Conservation (phyloP, 1,284 basidiomycete species). For the Cryptococcus jaspeensis region DNA sequence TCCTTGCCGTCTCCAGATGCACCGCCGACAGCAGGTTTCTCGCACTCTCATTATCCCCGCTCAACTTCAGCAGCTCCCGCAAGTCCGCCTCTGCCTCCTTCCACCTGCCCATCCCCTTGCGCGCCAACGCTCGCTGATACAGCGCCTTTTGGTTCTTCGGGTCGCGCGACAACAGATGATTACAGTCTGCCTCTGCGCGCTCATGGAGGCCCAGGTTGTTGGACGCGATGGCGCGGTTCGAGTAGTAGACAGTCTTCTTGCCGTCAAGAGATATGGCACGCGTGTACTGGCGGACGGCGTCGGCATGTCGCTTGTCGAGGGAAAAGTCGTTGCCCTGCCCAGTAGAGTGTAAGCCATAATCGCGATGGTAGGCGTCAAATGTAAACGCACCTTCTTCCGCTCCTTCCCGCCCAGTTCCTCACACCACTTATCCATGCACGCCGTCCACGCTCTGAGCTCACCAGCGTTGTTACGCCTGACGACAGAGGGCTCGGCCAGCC, state of each 20-base stretch:
- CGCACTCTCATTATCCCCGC: conserved; percentile 41
- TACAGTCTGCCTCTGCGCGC: conserved; percentile 48
- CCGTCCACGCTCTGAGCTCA: conserved; percentile 40
- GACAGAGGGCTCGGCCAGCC: conserved; percentile 45
- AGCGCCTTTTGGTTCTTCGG: conserved; percentile 50
- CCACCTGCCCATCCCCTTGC: conserved; percentile 41
- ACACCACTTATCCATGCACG: conserved; percentile 52
- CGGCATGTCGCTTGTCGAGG: conserved; percentile 32
- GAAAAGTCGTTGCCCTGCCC: conserved; percentile 46
- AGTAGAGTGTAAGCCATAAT: neutral
- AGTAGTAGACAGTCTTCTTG: conserved; percentile 52
- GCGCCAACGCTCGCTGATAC: conserved; percentile 48
- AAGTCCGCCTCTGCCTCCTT: conserved; percentile 48
- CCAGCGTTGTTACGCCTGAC: conserved; percentile 15
- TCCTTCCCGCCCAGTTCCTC: conserved; percentile 50
- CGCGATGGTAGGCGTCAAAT: neutral
- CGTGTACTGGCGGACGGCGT: conserved; percentile 47
- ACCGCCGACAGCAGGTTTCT: conserved; percentile 36
- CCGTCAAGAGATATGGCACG: conserved; percentile 50
- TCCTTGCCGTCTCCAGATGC: conserved; percentile 24
- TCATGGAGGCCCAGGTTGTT: conserved; percentile 45
- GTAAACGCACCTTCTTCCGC: conserved; percentile 38
- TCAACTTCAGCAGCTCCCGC: conserved; percentile 35
- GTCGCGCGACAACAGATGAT: conserved; percentile 42
- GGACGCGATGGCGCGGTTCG: conserved; percentile 51